Conservation (phyloP, 805 yeast species). For the Candida koratica region DNA sequence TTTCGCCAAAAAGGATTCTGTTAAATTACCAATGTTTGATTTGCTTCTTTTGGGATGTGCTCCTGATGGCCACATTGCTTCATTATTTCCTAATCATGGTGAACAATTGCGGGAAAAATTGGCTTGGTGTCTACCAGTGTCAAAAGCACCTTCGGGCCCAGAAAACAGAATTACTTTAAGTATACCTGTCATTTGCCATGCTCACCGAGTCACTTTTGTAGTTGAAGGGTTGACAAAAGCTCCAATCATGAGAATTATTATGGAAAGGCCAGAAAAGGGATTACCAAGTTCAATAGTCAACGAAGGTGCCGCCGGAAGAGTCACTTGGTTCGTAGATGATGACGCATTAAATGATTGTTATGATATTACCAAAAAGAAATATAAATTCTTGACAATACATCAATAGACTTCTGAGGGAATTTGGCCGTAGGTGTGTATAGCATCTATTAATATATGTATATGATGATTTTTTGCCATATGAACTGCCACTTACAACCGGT, state of each 20-base stretch:
- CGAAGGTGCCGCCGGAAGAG: constrained; percentile 95
- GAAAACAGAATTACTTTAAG: constrained; percentile 76
- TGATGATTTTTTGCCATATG: too few species aligned
- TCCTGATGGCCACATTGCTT: constrained; percentile 97
- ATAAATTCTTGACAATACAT: constrained; percentile 49
- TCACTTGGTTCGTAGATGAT: constrained; percentile 95
- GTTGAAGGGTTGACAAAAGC: constrained; percentile 97
- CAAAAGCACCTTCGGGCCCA: constrained; percentile 88
- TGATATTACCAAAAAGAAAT: constrained; percentile 64
- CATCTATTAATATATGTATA: constrained; percentile 2
- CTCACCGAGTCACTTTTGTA: constrained; percentile 88
- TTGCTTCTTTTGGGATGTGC: constrained; percentile 92
- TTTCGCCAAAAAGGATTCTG: constrained; percentile 95
- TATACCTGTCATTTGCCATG: constrained; percentile 91
- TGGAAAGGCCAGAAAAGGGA: constrained; percentile 97
- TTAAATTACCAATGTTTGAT: constrained; percentile 92
- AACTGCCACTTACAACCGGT: too few species aligned
- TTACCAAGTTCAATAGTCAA: constrained; percentile 90
- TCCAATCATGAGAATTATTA: constrained; percentile 81
- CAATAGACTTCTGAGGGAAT: constrained; percentile 5
- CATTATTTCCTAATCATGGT: constrained; percentile 86
- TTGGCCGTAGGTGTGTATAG: constrained; percentile 4
- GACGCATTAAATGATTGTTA: constrained; percentile 82
- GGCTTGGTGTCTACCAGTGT: constrained; percentile 95
- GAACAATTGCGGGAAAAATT: constrained; percentile 81